A percentile compares a stretch with the other conserved stretches of the same genome.
Evolutionary conservation across 306 rosid species (phyloP).

Genomic region (Quercus bicolor): DNA sequence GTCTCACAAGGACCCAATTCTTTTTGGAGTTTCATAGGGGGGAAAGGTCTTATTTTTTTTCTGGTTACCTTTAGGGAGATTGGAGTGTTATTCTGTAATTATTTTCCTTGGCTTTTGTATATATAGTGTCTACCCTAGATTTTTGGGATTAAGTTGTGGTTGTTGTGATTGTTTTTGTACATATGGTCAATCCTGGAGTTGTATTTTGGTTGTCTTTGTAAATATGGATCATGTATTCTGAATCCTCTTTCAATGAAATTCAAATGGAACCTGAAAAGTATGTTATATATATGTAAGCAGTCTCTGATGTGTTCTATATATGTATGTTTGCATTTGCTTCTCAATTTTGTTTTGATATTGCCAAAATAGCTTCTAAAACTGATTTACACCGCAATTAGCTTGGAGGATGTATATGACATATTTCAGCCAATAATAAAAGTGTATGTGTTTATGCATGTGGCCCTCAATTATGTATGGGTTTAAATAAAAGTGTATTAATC

Average conservation of each 20-base stretch:
- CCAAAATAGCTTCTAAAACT: too few relatives aligned
- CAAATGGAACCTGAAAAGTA: constrained; percentile 20
- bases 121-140: neutral
- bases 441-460: too few relatives aligned
- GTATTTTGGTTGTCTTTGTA: constrained; percentile 25
- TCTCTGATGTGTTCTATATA: neutral
- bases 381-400: too few relatives aligned
- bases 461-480: too few relatives aligned
- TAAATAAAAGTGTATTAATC: too few relatives aligned
- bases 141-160: too few relatives aligned
- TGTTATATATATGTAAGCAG: neutral
- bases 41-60: neutral
- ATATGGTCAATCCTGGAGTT: neutral
- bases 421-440: too few relatives aligned
- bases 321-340: neutral
- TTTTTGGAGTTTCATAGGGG: constrained; percentile 23
- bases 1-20: constrained; percentile 20
- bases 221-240: constrained; percentile 28
- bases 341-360: neutral
- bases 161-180: neutral
- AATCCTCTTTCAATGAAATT: constrained; percentile 24
- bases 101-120: neutral
- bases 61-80: neutral
- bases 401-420: too few relatives aligned
- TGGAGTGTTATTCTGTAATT: neutral